Evolutionary conservation across 2,329 filamentous ascomycete genomes (phyloP).

Genomic region (Teratosphaeria gauchensis): DNA sequence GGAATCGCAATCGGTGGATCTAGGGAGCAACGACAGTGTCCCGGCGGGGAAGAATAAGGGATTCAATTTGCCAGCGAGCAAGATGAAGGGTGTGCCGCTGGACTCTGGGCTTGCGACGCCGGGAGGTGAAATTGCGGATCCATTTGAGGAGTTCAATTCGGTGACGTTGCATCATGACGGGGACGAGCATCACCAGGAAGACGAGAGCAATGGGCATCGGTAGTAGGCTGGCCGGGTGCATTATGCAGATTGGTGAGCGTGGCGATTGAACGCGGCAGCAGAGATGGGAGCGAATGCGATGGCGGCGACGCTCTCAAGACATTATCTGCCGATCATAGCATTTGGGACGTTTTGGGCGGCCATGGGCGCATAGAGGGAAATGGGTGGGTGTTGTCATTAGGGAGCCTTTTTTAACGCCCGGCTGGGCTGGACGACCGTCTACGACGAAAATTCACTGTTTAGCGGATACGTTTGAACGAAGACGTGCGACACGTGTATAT

Average conservation of each 20-base stretch:
- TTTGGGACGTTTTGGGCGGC: neutral
- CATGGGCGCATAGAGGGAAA: neutral
- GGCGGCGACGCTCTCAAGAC: neutral
- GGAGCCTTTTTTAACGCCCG: neutral
- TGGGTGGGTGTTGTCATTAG: neutral
- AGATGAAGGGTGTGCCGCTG: slow-evolving; percentile 68
- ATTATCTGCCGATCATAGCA: neutral
- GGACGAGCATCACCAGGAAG: slow-evolving; percentile 42
- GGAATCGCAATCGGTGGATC: slow-evolving; percentile 90
- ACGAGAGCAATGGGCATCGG: slow-evolving; percentile 12
- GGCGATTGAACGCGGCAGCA: neutral
- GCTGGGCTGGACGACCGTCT: neutral
- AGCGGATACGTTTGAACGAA: neutral
- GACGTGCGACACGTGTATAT: neutral
- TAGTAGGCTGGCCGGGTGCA: slow-evolving; percentile 6
- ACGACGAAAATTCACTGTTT: neutral
- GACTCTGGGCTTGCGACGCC: slow-evolving; percentile 81
- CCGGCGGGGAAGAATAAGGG: slow-evolving; percentile 25
- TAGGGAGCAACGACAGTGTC: slow-evolving; percentile 36
- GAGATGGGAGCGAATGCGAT: neutral
- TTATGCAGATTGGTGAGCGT: neutral
- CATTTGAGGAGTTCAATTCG: slow-evolving; percentile 97
- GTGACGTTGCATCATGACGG: slow-evolving; percentile 95
- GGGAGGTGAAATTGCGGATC: slow-evolving; percentile 71
- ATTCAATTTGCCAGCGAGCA: slow-evolving; percentile 22